A percentile compares a stretch with the other conserved stretches of the same genome.
phyloP scores from a whole-genome alignment of 345 rosid genomes.

The Populus pruinosa region DNA sequence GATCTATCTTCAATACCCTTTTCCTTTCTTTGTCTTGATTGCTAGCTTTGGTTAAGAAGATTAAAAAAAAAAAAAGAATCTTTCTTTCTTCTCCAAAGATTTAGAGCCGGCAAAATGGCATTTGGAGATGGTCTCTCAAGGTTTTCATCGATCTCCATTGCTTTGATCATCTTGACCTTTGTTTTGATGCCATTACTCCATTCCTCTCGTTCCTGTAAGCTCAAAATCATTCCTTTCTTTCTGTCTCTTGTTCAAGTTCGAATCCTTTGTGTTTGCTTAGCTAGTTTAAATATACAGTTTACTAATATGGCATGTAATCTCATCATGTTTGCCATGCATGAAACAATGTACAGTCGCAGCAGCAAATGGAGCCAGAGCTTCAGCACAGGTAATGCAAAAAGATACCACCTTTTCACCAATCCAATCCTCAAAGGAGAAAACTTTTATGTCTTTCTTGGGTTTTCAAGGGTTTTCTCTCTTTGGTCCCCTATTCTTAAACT shows the following conservation, averaged over 20 bases:
- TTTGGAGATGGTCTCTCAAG: conserved; percentile 15
- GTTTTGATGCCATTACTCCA: conserved; percentile 17
- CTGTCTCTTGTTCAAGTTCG: background rate
- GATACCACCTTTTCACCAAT: background rate
- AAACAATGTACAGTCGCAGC: background rate
- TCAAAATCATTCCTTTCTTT: background rate
- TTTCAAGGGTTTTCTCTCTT: background rate
- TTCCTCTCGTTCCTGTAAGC: conserved; percentile 27
- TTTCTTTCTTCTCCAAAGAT: no score
- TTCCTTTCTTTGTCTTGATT: background rate
- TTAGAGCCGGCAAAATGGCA: conserved; percentile 13
- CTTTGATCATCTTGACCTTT: conserved; percentile 14
- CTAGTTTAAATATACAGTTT: background rate
- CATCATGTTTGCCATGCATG: conserved; percentile 23
- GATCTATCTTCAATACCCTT: background rate
- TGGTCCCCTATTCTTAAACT: background rate
- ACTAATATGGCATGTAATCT: background rate
- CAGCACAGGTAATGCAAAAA: conserved; percentile 10
- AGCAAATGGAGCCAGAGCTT: background rate
- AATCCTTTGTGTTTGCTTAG: background rate
- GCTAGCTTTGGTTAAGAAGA: no score
- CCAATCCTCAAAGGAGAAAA: background rate
- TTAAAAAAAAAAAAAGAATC: no score
- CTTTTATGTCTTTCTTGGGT: background rate
- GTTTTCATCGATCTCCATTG: conserved; percentile 9